Evolutionary conservation across 768 basidiomycete species (phyloP).

Genomic region (Punctularia strigosozonata): DNA sequence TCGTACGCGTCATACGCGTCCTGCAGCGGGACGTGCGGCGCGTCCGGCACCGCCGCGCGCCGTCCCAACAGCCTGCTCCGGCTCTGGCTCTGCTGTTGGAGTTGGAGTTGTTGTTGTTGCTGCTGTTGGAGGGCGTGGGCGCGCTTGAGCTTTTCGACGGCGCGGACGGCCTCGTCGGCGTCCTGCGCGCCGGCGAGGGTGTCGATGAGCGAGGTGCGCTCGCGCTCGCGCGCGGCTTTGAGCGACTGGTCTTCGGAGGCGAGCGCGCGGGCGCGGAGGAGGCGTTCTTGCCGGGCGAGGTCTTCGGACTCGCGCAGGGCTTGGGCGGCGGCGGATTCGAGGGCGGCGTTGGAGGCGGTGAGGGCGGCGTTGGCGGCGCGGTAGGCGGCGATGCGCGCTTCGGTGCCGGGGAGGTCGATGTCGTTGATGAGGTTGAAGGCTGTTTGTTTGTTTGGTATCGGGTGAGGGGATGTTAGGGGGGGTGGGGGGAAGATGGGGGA

Average conservation of each 20-base stretch:
- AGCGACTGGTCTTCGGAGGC: slow-evolving; percentile 65
- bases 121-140: background rate
- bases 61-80: slow-evolving; percentile 36
- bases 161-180: slow-evolving; percentile 30
- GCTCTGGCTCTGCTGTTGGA: slow-evolving; percentile 7
- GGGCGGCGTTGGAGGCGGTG: slow-evolving; percentile 55
- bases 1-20: slow-evolving; percentile 71
- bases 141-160: slow-evolving; percentile 6
- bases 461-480: slow-evolving; percentile 5
- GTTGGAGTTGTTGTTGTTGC: background rate
- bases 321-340: slow-evolving; percentile 66
- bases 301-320: slow-evolving; percentile 73
- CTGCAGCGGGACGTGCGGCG: slow-evolving; percentile 68
- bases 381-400: slow-evolving; percentile 70
- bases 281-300: slow-evolving; percentile 57
- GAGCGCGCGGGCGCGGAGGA: slow-evolving; percentile 53
- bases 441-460: slow-evolving; percentile 20
- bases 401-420: slow-evolving; percentile 68
- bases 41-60: slow-evolving; percentile 65
- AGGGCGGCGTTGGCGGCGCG: slow-evolving; percentile 20
- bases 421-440: slow-evolving; percentile 95
- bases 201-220: slow-evolving; percentile 65
- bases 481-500: slow-evolving; percentile 11
- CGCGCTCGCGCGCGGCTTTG: slow-evolving; percentile 64
- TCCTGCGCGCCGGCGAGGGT: slow-evolving; percentile 68